A percentile compares a stretch with the other conserved stretches of the same genome.
Conservation (phyloP, 768 basidiomycete species). For the Mycena crocata region DNA sequence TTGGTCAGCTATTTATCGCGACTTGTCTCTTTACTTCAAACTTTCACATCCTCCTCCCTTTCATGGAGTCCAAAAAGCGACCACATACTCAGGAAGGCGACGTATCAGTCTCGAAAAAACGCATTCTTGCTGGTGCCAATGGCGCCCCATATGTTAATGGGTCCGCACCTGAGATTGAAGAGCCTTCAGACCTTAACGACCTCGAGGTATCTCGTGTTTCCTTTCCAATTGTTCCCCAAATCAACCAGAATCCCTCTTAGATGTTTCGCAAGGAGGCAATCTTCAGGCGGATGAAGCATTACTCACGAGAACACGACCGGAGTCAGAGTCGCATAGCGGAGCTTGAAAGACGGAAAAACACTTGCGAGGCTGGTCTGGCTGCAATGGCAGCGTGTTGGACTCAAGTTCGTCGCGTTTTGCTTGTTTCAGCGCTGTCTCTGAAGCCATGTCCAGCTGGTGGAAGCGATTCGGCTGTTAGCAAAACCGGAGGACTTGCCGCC, state of each 20-base stretch:
- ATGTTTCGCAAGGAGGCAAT: slow-evolving; percentile 90
- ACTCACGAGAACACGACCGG: slow-evolving; percentile 79
- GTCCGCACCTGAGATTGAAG: slow-evolving; percentile 53
- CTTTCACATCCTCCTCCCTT: slow-evolving; percentile 29
- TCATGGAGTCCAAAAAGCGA: slow-evolving; percentile 72
- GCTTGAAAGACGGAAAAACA: slow-evolving; percentile 72
- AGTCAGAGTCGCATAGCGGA: slow-evolving; percentile 69
- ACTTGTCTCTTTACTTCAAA: slow-evolving; percentile 23
- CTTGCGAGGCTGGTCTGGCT: slow-evolving; percentile 77
- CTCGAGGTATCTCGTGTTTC: slow-evolving; percentile 66
- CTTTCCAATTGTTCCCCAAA: slow-evolving; percentile 12
- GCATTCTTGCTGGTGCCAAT: slow-evolving; percentile 60
- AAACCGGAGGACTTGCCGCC: slow-evolving; percentile 61
- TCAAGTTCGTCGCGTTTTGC: slow-evolving; percentile 59
- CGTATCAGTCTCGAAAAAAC: slow-evolving; percentile 64
- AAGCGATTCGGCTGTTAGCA: slow-evolving; percentile 71
- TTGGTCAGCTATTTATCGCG: slow-evolving; percentile 34
- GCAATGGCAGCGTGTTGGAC: slow-evolving; percentile 86
- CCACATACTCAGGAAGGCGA: slow-evolving; percentile 65
- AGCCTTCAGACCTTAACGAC: slow-evolving; percentile 64
- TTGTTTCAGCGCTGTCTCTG: slow-evolving; percentile 18
- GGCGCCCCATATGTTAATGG: slow-evolving; percentile 70
- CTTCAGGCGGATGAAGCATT: slow-evolving; percentile 86
- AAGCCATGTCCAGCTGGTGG: slow-evolving; percentile 63
- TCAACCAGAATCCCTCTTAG: slow-evolving; percentile 51